Evolutionary conservation across 169 alveolate genomes (phyloP), one percentile per base, ranked within the genome.

Genomic region (Plasmodium adleri): DNA sequence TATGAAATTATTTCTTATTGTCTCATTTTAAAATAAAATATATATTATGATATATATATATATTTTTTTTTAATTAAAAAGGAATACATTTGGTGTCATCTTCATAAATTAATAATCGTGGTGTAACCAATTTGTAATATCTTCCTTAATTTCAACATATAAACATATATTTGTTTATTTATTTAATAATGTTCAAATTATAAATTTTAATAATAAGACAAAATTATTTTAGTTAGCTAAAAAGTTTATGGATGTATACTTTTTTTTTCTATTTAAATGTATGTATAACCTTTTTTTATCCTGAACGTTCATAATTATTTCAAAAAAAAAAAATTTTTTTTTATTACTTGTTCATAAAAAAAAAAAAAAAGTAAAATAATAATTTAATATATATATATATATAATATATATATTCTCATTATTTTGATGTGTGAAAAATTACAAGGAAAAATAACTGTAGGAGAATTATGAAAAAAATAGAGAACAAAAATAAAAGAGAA

Each of bases 301-400:
- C 54, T 56, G 86, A 73, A 62, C 28, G 59, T 56, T 45, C 68
- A 73, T 73, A 17, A 60, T 56, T 6, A 73, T 12, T 73, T 72
- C 5, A 13, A 15, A 20, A 39, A 24, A 28, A 56, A 54, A 73
- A 12, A 15, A 15, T n/a, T 26, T 28, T 73, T 47, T 73, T 73
- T 73, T 73, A 56, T 73, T 73, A 24, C 26, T 56, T 28, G 72
- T 56, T 56, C 87, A 73, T 73, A 32, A 20, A 62, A 63, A 47
- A 47, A 64, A 64, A 64, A 73, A 58, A 73, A 32, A 73, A 49
- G 12, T 12, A 47, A 15, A 5, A 52, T 10, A 10, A 50, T 72
- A 7, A 7, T 26, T 13, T 9, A 73, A 24, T 59, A 20, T 26
- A 59, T 20, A 17, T 8, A 59, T 15, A 26, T 59, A 26, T 26